Conservation (phyloP, 2,329 filamentous ascomycete genomes). For the Xylaria sp. region DNA sequence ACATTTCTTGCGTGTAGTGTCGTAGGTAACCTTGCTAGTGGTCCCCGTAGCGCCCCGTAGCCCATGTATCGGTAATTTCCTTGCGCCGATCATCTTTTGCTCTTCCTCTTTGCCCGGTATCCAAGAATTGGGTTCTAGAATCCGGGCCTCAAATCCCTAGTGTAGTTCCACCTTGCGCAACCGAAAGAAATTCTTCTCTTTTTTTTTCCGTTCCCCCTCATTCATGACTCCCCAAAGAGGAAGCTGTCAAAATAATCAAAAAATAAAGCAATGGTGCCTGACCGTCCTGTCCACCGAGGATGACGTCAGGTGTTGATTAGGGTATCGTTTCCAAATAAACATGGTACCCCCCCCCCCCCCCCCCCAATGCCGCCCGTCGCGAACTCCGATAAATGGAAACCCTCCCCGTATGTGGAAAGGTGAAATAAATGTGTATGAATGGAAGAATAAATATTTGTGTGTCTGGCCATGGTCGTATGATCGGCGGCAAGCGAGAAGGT, state of each 20-base stretch:
- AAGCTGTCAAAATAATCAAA: neutral
- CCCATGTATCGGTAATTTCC: neutral
- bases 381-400: neutral
- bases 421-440: neutral
- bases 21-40: neutral
- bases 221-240: neutral
- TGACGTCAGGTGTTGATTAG: neutral
- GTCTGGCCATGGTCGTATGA: neutral
- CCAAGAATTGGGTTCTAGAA: neutral
- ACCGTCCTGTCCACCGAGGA: neutral
- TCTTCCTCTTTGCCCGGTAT: neutral
- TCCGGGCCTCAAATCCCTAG: neutral
- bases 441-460: neutral
- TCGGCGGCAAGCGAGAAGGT: neutral
- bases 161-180: neutral
- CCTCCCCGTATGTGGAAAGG: neutral
- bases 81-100: neutral
- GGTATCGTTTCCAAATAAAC: neutral
- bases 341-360: neutral
- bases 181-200: neutral
- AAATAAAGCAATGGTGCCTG: neutral
- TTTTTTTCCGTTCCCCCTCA: neutral
- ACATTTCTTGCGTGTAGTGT: no score
- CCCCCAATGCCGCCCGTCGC: neutral
- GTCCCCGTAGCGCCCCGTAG: neutral